Conservation (phyloP, 257 asterid genomes). For the Penstemon eatonii region DNA sequence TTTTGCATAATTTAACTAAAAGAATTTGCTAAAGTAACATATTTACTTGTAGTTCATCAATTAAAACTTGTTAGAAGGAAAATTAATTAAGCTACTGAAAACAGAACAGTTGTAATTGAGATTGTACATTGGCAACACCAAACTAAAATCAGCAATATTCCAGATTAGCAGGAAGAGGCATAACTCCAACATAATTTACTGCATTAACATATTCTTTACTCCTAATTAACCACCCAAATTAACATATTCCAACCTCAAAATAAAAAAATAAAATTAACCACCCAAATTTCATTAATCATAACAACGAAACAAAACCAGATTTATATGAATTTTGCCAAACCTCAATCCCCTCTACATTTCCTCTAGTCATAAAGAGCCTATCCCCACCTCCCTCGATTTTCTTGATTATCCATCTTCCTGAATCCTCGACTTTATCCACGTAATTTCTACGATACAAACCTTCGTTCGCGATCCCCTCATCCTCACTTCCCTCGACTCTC, state of each 20-base stretch:
- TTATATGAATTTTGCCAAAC: conserved; percentile 81
- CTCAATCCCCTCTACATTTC: conserved; percentile 84
- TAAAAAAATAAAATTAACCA: too few species aligned
- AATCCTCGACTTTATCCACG: conserved; percentile 72
- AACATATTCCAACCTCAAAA: too few species aligned
- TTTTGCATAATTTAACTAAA: too few species aligned
- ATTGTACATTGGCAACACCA: not conserved
- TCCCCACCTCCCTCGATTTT: conserved; percentile 92
- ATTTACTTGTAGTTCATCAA: too few species aligned
- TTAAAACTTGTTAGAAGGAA: too few species aligned
- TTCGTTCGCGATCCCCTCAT: conserved; percentile 45
- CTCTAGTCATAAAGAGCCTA: conserved; percentile 78
- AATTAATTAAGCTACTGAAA: too few species aligned
- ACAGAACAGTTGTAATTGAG: not conserved
- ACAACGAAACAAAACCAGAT: conserved; percentile 54
- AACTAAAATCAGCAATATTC: too few species aligned
- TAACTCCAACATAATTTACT: not conserved
- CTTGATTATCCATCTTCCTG: conserved; percentile 67
- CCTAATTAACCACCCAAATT: too few species aligned
- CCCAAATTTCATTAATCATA: conserved; percentile 27
- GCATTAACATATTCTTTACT: too few species aligned
- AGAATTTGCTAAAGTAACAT: too few species aligned
- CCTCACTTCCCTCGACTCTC: conserved; percentile 40
- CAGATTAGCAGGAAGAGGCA: too few species aligned
- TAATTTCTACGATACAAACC: conserved; percentile 76